Evolutionary conservation across 164 flowering plant species (phyloP), one percentile per base, ranked within the genome.

Genomic region (Magnolia kwangsiensis): DNA sequence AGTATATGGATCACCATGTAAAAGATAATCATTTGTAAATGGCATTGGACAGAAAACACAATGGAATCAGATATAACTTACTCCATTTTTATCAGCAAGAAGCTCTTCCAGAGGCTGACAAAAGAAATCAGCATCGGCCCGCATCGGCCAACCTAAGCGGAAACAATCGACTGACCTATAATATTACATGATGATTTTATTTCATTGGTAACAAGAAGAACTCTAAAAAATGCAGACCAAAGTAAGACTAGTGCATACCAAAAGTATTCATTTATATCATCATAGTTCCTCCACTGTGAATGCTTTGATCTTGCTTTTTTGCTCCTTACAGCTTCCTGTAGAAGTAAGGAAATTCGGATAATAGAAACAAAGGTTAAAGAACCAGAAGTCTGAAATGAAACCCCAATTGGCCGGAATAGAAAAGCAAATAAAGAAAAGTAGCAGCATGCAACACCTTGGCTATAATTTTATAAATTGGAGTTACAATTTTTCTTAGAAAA

Each of bases 241-340:
- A 72, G 31, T 23, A 66, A 19, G 49, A 69, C 31, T 45, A 24
- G 5, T 7, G 16, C 23, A n/a, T 88, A 95, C 98, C 99, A 95
- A 76, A 95, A 95, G 81, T 93, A 95, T 75, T 95, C 98, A 81
- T 95, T 95, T 72, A 95, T 77, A 86, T 95, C 99, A 85, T 95
- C 99, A 85, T 95, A 95, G 78, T 93, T 95, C 86, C 99, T 92
- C 99, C 99, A 95, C 23, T 91, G 94, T 8, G 98, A 95, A 86
- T 95, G 99, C 82, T 92, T 95, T 78, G 99, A 89, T 81, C 78
- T 91, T 69, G 88, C 95, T 70, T 61, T 84, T 77, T 86, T 87
- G 87, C 99, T 90, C 81, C 88, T 83, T 77, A 86, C 89, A 80
- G 96, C 95, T 88, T 95, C 99, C 99, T 95, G 78, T 75, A 58